phyloP scores from a whole-genome alignment of 1,284 basidiomycete species.

The Moesziomyces sp. region DNA sequence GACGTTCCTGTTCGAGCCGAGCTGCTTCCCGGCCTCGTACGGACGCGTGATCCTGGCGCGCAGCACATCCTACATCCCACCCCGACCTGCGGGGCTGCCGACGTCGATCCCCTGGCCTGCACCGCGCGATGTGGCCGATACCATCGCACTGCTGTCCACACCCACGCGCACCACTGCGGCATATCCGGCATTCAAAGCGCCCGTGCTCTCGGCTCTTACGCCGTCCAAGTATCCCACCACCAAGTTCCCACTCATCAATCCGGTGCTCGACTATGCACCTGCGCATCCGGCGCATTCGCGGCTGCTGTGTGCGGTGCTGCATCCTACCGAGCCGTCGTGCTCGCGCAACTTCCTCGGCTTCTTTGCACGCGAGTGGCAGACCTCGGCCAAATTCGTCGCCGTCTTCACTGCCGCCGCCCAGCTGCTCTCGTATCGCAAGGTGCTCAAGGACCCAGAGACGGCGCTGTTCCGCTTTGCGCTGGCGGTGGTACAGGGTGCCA shows the following conservation, averaged over 20 bases:
- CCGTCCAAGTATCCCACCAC: conserved; percentile 52
- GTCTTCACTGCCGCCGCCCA: conserved; percentile 40
- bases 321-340: conserved; percentile 58
- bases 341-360: conserved; percentile 44
- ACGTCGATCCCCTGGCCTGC: conserved; percentile 52
- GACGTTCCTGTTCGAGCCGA: conserved; percentile 57
- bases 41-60: conserved; percentile 48
- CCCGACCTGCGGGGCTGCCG: conserved; percentile 52
- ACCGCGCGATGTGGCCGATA: conserved; percentile 48
- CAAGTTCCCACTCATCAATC: conserved; percentile 50
- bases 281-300: conserved; percentile 56
- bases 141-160: conserved; percentile 51
- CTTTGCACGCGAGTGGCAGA: conserved; percentile 53
- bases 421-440: conserved; percentile 31
- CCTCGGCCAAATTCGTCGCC: conserved; percentile 53
- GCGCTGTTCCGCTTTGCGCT: conserved; percentile 53
- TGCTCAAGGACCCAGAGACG: conserved; percentile 57
- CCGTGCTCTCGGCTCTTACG: conserved; percentile 54
- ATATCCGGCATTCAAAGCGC: conserved; percentile 58
- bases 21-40: conserved; percentile 51
- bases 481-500: conserved; percentile 58
- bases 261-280: conserved; percentile 58
- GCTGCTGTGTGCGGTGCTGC: conserved; percentile 57
- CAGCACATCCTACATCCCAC: conserved; percentile 55
- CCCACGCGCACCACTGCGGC: conserved; percentile 39